These are phyloP conservation scores for Debaryomyces subglobosus DNA, from an alignment of 1,139 yeast genomes.

Conservation along the genomic window DNA sequence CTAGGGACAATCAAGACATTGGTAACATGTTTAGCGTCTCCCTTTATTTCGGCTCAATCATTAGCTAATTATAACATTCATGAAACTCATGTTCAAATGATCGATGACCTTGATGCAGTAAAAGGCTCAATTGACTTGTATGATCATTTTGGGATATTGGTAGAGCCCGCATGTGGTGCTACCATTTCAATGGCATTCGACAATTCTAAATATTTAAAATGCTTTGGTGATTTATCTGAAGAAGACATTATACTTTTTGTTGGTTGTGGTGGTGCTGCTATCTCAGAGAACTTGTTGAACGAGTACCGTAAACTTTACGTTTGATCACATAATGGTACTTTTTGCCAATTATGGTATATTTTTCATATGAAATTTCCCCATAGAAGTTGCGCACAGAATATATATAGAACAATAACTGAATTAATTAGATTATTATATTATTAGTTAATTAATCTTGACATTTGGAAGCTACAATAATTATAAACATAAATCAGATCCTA, in stretches of 20 bases:
- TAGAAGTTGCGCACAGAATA: not conserved
- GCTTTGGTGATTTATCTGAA: constrained; percentile 32
- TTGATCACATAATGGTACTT: not conserved
- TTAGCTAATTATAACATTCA: constrained; percentile 42
- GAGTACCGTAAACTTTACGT: constrained; percentile 7
- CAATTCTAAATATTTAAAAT: constrained; percentile 32
- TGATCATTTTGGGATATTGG: constrained; percentile 50
- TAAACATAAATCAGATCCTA: not conserved
- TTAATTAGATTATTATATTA: not conserved
- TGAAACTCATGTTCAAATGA: constrained; percentile 47
- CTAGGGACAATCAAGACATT: constrained; percentile 53
- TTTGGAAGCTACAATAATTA: not conserved
- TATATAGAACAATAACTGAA: not conserved
- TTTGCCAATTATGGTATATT: not conserved
- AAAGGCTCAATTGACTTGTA: constrained; percentile 54
- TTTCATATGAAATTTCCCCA: constrained; percentile 2
- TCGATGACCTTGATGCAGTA: constrained; percentile 59
- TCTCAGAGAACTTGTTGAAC: constrained; percentile 17
- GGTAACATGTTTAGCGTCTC: constrained; percentile 66
- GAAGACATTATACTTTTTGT: constrained; percentile 60
- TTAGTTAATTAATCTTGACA: not conserved
- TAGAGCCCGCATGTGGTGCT: constrained; percentile 82
- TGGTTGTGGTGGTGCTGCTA: constrained; percentile 68
- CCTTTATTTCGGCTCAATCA: constrained; percentile 52
- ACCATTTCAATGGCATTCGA: constrained; percentile 56